Evolutionary conservation across 192 early-diverging fungal genomes (phyloP), one percentile per base, ranked within the genome.

Genomic region (Phlyctochytrium planicorne): DNA sequence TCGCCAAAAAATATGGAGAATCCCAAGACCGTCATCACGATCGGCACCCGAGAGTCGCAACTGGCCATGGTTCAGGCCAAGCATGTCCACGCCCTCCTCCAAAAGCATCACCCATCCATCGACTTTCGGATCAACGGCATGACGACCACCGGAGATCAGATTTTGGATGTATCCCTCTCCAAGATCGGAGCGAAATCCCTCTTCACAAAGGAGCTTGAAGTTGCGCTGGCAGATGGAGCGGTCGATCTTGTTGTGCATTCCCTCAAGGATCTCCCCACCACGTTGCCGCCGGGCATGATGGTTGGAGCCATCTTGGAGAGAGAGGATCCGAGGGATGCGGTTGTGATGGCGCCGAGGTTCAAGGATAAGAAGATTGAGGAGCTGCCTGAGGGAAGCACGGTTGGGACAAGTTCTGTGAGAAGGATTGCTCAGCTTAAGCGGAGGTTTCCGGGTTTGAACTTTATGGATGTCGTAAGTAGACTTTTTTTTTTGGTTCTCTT

Each of bases 191-290:
- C 91, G 63, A 70, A 70, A 35, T 0, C 47, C 17, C 68, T 70
- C 61, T 70, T 70, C 50, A 70, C 68, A 16, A 70, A 70, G 55
- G 95, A 97, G 60, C 83, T 96, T 1, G 94, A 97, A 68, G 70
- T 88, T 0, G 88, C 93, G 1, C 80, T 98, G 23, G 79, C 80
- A 16, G 75, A 81, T 6, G 65, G 80, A 2, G 70, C 70, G 12
- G 89, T 94, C 29, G 91, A 97, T 72, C 59, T 97, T 20, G 88
- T 98, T 34, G 95, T 97, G 2, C 96, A 98, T 70, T 93, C 92
- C 24, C 82, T 97, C 34, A 98, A 98, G 77, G 96, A 98, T 69
- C 77, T 98, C 59, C 94, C 93, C 14, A 96, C 96, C 29, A 81
- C 75, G 30, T 70, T 96, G 37, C 94, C 95, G 6, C 71, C 75